Evolutionary conservation across 768 basidiomycete species (phyloP).

Genomic region (Strobilomyces echinocephalus): DNA sequence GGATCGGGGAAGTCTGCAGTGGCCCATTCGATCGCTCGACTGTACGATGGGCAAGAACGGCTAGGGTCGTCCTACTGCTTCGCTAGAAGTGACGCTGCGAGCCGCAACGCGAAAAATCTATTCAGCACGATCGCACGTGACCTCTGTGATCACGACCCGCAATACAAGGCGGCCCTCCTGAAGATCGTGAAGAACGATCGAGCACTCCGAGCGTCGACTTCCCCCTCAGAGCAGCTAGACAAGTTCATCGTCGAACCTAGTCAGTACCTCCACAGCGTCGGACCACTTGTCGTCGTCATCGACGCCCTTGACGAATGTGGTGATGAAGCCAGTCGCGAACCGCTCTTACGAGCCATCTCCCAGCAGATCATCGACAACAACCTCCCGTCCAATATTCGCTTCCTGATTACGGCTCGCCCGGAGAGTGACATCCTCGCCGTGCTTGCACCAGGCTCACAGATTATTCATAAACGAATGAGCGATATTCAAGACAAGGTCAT

Average conservation of each 20-base stretch:
- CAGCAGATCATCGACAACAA: not conserved
- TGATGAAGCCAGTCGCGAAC: not conserved
- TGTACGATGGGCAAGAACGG: no score
- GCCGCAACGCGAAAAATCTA: no score
- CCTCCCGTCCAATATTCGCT: constrained; percentile 3
- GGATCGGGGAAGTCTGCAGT: no score
- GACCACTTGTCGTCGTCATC: not conserved
- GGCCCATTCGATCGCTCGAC: no score
- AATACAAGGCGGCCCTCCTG: not conserved
- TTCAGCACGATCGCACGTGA: not conserved
- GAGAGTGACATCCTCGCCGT: not conserved
- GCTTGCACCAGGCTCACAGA: not conserved
- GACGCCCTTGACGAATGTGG: constrained; percentile 10
- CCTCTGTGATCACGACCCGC: not conserved
- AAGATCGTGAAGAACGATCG: no score
- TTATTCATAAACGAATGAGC: not conserved
- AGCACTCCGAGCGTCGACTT: not conserved
- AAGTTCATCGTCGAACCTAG: no score
- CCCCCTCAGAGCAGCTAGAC: not conserved
- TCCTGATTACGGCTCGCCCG: no score
- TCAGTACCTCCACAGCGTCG: not conserved
- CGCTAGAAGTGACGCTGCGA: no score
- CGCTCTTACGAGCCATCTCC: not conserved
- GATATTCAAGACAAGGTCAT: not conserved
- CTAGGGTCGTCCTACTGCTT: no score